phyloP scores from a whole-genome alignment of 1,139 yeast genomes.

The Torulaspora pretoriensis region DNA sequence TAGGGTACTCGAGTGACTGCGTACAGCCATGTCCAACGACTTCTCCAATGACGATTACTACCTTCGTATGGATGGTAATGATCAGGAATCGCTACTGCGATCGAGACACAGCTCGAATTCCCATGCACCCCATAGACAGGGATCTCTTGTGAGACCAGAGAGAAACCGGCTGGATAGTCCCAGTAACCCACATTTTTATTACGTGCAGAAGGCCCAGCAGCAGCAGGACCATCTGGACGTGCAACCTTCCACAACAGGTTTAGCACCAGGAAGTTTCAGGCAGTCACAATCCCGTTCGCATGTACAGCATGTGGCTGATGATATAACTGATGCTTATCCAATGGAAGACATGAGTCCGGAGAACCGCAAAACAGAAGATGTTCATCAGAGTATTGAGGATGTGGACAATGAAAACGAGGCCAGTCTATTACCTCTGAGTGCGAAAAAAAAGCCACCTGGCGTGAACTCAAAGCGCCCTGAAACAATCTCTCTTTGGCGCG shows the following conservation, averaged over 20 bases:
- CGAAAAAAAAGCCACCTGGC: neutral
- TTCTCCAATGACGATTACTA: constrained; percentile 22
- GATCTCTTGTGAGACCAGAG: constrained; percentile 74
- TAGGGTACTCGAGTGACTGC: neutral
- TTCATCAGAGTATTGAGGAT: constrained; percentile 7
- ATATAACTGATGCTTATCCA: constrained; percentile 9
- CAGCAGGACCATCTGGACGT: constrained; percentile 58
- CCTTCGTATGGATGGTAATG: constrained; percentile 17
- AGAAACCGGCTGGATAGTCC: constrained; percentile 62
- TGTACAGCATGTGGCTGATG: constrained; percentile 4
- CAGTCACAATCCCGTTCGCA: constrained; percentile 5
- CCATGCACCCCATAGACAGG: constrained; percentile 25
- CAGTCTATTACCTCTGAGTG: neutral
- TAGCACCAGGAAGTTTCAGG: constrained; percentile 48
- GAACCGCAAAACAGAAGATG: neutral
- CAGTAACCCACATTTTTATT: constrained; percentile 71
- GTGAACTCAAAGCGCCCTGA: constrained; percentile 4
- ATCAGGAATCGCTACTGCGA: constrained; percentile 23
- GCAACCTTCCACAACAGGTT: constrained; percentile 70
- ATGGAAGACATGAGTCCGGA: constrained; percentile 11
- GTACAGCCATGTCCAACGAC: constrained; percentile 7
- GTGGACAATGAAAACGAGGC: constrained; percentile 6
- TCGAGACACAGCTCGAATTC: constrained; percentile 15
- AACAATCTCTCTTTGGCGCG: constrained; percentile 50
- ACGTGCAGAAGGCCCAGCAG: constrained; percentile 75